These are phyloP conservation scores for Ophiocordyceps camponoti-floridani DNA, from an alignment of 2,329 filamentous ascomycete species.

Conservation along the genomic window DNA sequence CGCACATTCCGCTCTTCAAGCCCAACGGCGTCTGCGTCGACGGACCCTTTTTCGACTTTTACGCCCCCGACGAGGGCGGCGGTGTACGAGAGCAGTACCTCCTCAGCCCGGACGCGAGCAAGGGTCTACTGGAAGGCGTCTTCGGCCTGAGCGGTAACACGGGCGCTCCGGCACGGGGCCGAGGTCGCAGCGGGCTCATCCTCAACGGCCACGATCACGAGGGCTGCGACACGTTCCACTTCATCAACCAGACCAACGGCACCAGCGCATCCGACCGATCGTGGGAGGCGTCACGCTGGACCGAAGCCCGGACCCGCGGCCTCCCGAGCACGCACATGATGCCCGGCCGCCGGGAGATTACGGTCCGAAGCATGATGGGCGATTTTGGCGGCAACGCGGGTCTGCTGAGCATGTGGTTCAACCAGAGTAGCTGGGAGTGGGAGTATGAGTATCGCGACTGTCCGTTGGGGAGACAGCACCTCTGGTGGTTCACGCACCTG, in stretches of 20 bases:
- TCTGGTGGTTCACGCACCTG: slow-evolving; percentile 86
- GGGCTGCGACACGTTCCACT: slow-evolving; percentile 83
- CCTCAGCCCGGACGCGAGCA: slow-evolving; percentile 53
- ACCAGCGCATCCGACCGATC: slow-evolving; percentile 18
- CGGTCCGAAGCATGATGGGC: slow-evolving; percentile 96
- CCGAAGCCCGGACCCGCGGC: slow-evolving; percentile 20
- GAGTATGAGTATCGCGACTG: slow-evolving; percentile 65
- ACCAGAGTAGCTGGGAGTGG: slow-evolving; percentile 57
- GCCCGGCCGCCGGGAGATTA: slow-evolving; percentile 69
- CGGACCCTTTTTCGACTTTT: slow-evolving; percentile 66
- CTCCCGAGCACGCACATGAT: slow-evolving; percentile 23
- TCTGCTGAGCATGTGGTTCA: slow-evolving; percentile 78
- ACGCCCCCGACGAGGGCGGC: slow-evolving; percentile 42
- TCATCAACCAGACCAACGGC: slow-evolving; percentile 43
- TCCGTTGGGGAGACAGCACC: slow-evolving; percentile 65
- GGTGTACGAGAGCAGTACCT: slow-evolving; percentile 85
- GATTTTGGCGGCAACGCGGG: slow-evolving; percentile 86
- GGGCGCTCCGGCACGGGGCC: slow-evolving; percentile 38
- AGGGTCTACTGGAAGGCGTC: slow-evolving; percentile 65
- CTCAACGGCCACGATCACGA: slow-evolving; percentile 91
- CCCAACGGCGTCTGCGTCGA: slow-evolving; percentile 68
- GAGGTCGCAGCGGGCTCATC: slow-evolving; percentile 58
- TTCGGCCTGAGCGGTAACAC: slow-evolving; percentile 56
- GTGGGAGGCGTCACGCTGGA: slow-evolving; percentile 34
- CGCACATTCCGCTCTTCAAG: slow-evolving; percentile 85